A percentile compares a stretch with the other conserved stretches of the same genome.
Conservation (phyloP, 2,329 filamentous ascomycete genomes). For the Curvularia eragrostidis region DNA sequence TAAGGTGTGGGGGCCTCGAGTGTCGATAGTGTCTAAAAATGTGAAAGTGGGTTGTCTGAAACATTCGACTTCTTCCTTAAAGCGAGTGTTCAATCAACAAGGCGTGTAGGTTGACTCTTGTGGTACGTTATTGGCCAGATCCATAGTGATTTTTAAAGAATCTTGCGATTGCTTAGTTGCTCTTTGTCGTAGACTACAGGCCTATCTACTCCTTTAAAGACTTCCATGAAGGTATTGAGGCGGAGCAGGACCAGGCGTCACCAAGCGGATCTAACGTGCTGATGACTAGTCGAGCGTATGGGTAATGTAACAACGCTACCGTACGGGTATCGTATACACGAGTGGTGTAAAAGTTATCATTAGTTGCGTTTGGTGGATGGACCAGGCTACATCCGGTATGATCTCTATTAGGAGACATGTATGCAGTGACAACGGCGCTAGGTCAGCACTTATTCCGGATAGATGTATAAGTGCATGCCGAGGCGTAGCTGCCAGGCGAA, state of each 20-base stretch:
- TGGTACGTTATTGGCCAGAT: conserved; percentile 29
- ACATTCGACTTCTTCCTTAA: conserved; percentile 43
- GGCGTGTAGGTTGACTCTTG: conserved; percentile 37
- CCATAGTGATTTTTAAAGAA: conserved; percentile 38
- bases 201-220: conserved; percentile 27
- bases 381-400: too few relatives aligned
- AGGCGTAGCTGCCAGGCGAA: too few relatives aligned
- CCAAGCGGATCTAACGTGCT: conserved; percentile 35
- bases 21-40: conserved; percentile 50
- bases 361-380: too few relatives aligned
- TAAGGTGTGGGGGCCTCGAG: conserved; percentile 49
- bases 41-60: conserved; percentile 57
- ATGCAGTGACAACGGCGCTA: not conserved
- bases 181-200: not conserved
- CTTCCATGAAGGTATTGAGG: conserved; percentile 38
- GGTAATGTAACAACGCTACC: conserved; percentile 33
- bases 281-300: conserved; percentile 35
- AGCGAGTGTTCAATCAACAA: conserved; percentile 41
- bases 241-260: conserved; percentile 32
- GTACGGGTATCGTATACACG: conserved; percentile 26
- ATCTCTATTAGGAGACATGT: too few relatives aligned
- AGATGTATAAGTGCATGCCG: not conserved
- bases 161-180: conserved; percentile 13
- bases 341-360: conserved; percentile 17
- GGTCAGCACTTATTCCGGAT: not conserved